Conservation (phyloP, 129 eudicot species). For the Ambrosia trifida region DNA sequence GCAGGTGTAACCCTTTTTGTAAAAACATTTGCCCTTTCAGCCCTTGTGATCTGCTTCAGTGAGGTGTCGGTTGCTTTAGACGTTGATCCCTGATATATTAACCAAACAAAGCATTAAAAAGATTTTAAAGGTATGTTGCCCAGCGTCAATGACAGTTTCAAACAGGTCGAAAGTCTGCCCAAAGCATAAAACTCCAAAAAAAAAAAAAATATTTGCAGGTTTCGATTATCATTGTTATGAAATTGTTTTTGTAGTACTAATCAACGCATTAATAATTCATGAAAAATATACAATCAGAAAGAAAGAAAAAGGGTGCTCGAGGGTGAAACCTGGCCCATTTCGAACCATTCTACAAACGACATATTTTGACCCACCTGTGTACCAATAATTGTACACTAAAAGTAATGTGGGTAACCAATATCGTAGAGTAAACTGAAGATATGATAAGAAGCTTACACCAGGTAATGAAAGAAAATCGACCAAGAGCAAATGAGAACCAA, state of each 20-base stretch:
- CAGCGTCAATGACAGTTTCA: neutral
- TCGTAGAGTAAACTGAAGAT: neutral
- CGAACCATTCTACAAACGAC: neutral
- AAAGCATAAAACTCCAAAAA: neutral
- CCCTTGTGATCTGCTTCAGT: conserved; percentile 54
- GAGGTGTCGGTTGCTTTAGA: conserved; percentile 49
- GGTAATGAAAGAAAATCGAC: conserved; percentile 72
- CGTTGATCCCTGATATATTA: conserved; percentile 54
- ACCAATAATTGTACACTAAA: neutral
- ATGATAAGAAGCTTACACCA: conserved; percentile 63
- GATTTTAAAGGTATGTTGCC: neutral
- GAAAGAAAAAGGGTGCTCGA: neutral
- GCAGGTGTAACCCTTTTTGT: conserved; percentile 56
- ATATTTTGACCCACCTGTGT: neutral
- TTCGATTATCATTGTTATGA: neutral
- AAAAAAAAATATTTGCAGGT: neutral
- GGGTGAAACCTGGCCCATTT: neutral
- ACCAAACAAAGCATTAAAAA: neutral
- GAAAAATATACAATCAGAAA: neutral
- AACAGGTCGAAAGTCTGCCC: neutral
- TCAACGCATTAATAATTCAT: neutral
- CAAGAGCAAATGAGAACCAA: conserved; percentile 64
- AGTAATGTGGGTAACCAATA: neutral
- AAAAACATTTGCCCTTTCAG: conserved; percentile 62
- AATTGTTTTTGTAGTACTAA: neutral